phyloP scores from a whole-genome alignment of 331 rosid genomes.

The Pyrus hybrid region DNA sequence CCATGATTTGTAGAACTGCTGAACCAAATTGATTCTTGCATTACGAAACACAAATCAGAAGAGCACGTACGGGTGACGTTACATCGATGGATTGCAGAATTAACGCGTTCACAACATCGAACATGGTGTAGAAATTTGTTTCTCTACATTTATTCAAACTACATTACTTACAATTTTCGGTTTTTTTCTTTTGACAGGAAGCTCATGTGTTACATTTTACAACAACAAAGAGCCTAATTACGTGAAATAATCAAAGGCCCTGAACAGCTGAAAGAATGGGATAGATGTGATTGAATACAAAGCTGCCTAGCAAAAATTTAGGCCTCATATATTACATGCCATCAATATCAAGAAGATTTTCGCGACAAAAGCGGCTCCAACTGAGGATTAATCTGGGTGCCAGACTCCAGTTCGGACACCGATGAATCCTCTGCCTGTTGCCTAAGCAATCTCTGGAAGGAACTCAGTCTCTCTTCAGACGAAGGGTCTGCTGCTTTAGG shows the following conservation, averaged over 20 bases:
- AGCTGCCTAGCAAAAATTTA: slow-evolving; percentile 3
- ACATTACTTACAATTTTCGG: not conserved
- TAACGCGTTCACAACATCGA: not conserved
- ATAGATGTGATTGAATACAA: not conserved
- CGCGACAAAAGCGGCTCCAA: slow-evolving; percentile 66
- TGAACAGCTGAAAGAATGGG: slow-evolving; percentile 17
- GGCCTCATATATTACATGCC: not conserved
- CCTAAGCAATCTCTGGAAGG: slow-evolving; percentile 30
- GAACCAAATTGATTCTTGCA: not conserved
- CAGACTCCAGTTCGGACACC: slow-evolving; percentile 50
- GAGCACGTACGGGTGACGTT: not conserved
- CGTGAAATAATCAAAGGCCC: slow-evolving; percentile 5
- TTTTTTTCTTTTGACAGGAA: not conserved
- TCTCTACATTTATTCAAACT: not conserved
- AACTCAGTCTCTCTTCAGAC: slow-evolving; percentile 31
- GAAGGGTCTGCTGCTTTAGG: slow-evolving; percentile 19
- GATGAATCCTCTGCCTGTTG: slow-evolving; percentile 43
- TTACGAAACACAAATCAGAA: not conserved
- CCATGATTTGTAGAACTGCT: not conserved
- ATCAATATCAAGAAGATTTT: slow-evolving; percentile 29
- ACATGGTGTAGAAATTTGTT: not conserved
- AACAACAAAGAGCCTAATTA: slow-evolving; percentile 17
- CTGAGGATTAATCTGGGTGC: slow-evolving; percentile 42
- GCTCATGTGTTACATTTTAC: not conserved
- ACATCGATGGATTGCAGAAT: not conserved